phyloP scores from a whole-genome alignment of 2,329 filamentous ascomycete species.

The Sclerotiophoma versabilis region DNA sequence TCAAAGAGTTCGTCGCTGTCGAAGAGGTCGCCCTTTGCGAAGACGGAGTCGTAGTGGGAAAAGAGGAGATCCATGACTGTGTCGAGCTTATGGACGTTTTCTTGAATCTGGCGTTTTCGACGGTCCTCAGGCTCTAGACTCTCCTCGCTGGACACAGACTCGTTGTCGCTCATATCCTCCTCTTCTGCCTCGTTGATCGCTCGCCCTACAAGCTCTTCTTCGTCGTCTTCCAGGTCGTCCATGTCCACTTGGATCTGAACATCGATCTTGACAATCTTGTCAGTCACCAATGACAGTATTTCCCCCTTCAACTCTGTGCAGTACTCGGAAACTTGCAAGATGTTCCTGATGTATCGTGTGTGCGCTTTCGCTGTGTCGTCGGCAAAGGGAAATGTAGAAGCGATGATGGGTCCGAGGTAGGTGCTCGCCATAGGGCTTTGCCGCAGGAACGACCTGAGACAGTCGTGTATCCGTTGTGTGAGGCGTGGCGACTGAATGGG shows the following conservation, averaged over 20 bases:
- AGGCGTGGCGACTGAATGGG: slow-evolving; percentile 69
- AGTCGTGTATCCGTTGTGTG: slow-evolving; percentile 76
- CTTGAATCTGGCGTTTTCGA: slow-evolving; percentile 74
- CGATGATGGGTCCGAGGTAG: slow-evolving; percentile 71
- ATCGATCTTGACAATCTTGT: slow-evolving; percentile 90
- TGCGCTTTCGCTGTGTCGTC: slow-evolving; percentile 81
- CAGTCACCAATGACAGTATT: slow-evolving; percentile 81
- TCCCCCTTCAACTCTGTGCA: slow-evolving; percentile 79
- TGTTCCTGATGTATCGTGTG: slow-evolving; percentile 85
- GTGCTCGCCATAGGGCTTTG: slow-evolving; percentile 81
- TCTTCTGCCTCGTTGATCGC: slow-evolving; percentile 57
- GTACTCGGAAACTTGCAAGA: slow-evolving; percentile 79
- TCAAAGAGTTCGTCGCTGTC: slow-evolving; percentile 77
- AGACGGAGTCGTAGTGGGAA: slow-evolving; percentile 76
- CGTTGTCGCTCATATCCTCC: slow-evolving; percentile 69
- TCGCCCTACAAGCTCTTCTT: slow-evolving; percentile 72
- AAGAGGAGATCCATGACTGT: slow-evolving; percentile 88
- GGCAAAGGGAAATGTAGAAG: slow-evolving; percentile 75
- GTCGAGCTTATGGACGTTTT: slow-evolving; percentile 90
- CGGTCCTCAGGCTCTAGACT: slow-evolving; percentile 63
- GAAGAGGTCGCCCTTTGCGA: slow-evolving; percentile 69
- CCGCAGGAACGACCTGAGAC: slow-evolving; percentile 76
- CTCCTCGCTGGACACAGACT: slow-evolving; percentile 73
- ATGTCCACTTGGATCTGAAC: slow-evolving; percentile 93
- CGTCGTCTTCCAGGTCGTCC: slow-evolving; percentile 90